Evolutionary conservation across 768 basidiomycete species (phyloP), one percentile per base, ranked within the genome.

Genomic region (Sarcodon aspratus): DNA sequence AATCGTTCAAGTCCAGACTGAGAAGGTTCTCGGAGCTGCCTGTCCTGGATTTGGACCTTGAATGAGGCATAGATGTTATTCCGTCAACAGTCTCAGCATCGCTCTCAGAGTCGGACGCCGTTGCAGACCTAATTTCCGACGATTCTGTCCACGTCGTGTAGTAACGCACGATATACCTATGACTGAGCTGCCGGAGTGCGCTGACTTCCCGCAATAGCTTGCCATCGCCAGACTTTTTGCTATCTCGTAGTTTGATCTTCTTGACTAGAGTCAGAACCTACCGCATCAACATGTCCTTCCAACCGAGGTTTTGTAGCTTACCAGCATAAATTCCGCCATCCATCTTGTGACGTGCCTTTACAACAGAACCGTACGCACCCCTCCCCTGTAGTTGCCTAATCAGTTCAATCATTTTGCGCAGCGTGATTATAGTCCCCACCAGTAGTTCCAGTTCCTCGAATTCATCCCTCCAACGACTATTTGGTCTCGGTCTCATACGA

Each of bases 161-260:
- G 62, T 94, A 96, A 37, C 92, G 79, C 15, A 96, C 94, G 56
- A 97, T 85, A 65, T 84, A 88, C 7, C 85, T 82, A 61, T 97
- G 93, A 36, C 82, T 86, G 31, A 97, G 75, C 33, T 82, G 72
- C 57, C 86, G 89, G n/a, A 96, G 69, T 0, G 87, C 87, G 51
- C 86, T 87, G 44, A 95, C 90, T 63, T 96, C 92, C 4, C 94
- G 75, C 60, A 90, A 88, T 50, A 96, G 92, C 65, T 84, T 92
- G 49, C 73, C 78, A 59, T 93, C 90, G 53, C 80, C 40, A 42
- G 40, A 42, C 27, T 42, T 88, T 56, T 91, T 85, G 49, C 73
- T 72, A 0, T 80, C 79, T 37, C 81, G 79, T 13, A 95, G 72
- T 42, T 82, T 80, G 54, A 97, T 80, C 64, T 95, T 94, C 73